Conservation (phyloP, 129 eudicot species). For the Lactuca saligna region DNA sequence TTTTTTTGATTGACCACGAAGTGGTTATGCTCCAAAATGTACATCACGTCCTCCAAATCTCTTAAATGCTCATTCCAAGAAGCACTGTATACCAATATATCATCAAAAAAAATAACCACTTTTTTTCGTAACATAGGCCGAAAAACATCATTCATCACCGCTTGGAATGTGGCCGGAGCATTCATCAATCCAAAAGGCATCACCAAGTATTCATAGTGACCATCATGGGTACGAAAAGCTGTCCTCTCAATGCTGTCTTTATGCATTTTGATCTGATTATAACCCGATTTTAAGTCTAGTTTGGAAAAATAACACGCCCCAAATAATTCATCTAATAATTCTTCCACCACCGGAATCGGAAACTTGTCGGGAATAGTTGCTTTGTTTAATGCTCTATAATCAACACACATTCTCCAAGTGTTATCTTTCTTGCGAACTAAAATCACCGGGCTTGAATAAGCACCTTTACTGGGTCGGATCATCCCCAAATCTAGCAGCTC, state of each 20-base stretch:
- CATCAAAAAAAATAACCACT: neutral
- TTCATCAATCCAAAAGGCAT: neutral
- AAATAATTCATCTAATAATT: neutral
- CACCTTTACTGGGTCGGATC: conserved; percentile 1
- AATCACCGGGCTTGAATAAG: neutral
- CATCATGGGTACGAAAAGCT: neutral
- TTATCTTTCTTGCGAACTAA: neutral
- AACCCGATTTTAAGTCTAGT: neutral
- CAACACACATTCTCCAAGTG: conserved; percentile 18
- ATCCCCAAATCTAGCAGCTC: neutral
- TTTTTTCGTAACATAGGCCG: neutral
- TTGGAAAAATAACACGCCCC: neutral
- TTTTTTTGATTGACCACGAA: neutral
- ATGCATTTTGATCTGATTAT: neutral
- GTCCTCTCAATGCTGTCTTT: neutral
- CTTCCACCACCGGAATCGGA: neutral
- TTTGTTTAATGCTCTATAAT: neutral
- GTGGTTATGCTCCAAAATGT: neutral
- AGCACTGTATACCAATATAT: neutral
- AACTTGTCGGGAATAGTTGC: conserved; percentile 4
- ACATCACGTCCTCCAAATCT: neutral
- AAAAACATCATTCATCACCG: neutral
- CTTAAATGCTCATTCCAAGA: neutral
- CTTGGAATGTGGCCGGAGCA: neutral
- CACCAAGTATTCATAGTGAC: neutral